Conservation (phyloP, 306 rosid genomes). For the Quercus aquifolioides region DNA sequence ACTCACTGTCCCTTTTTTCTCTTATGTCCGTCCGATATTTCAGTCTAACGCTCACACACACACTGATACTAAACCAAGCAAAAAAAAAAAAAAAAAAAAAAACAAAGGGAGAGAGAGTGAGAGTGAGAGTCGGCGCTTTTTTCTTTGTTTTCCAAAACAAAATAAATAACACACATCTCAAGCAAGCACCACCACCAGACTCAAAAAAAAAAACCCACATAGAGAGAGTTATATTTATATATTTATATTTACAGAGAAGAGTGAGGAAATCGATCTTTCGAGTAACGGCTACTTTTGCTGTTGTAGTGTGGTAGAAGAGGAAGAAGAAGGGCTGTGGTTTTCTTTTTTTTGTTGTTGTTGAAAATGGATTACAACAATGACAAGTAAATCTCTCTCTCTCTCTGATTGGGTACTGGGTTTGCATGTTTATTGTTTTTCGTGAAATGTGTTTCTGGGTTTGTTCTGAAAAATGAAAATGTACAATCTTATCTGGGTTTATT, state of each 20-base stretch:
- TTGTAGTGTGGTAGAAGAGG: not conserved
- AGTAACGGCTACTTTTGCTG: slow-evolving; percentile 46
- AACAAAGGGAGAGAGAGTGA: not conserved
- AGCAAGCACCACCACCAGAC: slow-evolving; percentile 18
- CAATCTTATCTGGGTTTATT: slow-evolving; percentile 7
- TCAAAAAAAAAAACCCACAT: not conserved
- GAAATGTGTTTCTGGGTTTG: slow-evolving; percentile 22
- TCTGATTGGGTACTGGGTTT: slow-evolving; percentile 17
- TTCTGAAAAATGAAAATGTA: slow-evolving; percentile 11
- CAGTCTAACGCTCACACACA: too few species aligned
- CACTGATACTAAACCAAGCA: too few species aligned
- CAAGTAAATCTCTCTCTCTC: slow-evolving; percentile 45
- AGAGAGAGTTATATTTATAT: not conserved
- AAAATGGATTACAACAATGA: slow-evolving; percentile 49
- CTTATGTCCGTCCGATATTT: not conserved
- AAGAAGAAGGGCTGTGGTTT: too few species aligned
- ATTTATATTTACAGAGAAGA: not conserved
- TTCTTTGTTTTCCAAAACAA: slow-evolving; percentile 20
- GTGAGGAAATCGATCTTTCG: slow-evolving; percentile 23
- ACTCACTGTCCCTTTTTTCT: not conserved
- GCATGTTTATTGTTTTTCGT: not conserved
- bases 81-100: not conserved
- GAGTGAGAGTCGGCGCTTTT: slow-evolving; percentile 32
- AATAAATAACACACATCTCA: not conserved
- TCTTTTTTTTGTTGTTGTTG: slow-evolving; percentile 5